These are phyloP conservation scores for Cercospora brassicicola DNA, from an alignment of 2,329 filamentous ascomycete genomes.

Conservation along the genomic window DNA sequence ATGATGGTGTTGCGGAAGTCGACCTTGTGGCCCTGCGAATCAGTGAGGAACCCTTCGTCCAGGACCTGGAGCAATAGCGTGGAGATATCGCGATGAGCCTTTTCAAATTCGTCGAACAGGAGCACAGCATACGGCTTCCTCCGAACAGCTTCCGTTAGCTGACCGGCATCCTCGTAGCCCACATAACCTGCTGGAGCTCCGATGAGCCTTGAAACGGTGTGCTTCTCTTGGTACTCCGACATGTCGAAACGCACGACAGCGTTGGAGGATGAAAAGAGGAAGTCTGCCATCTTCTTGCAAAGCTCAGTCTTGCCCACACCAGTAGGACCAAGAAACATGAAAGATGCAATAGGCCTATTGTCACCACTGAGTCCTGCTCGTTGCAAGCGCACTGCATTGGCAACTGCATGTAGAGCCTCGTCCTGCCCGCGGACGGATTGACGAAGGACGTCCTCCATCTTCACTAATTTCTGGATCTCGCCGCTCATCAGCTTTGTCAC, in stretches of 20 bases:
- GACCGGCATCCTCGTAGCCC: constrained; percentile 93
- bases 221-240: constrained; percentile 96
- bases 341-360: constrained; percentile 86
- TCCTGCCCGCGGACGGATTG: constrained; percentile 88
- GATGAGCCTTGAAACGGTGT: constrained; percentile 89
- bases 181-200: constrained; percentile 93
- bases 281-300: constrained; percentile 91
- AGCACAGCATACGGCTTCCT: constrained; percentile 94
- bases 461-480: constrained; percentile 89
- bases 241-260: constrained; percentile 95
- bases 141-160: constrained; percentile 91
- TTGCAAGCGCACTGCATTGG: constrained; percentile 91
- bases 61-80: constrained; percentile 89
- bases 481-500: constrained; percentile 89
- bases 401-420: constrained; percentile 85
- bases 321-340: constrained; percentile 97
- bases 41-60: constrained; percentile 93
- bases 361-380: constrained; percentile 88
- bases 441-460: constrained; percentile 89
- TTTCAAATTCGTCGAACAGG: constrained; percentile 96
- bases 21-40: constrained; percentile 92
- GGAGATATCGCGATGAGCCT: constrained; percentile 93
- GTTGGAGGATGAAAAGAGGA: constrained; percentile 87
- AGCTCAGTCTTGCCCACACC: constrained; percentile 97
- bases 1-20: constrained; percentile 97